Evolutionary conservation across 2,329 filamentous ascomycete genomes (phyloP), one percentile per base, ranked within the genome.

Genomic region (Daldinia sp.): DNA sequence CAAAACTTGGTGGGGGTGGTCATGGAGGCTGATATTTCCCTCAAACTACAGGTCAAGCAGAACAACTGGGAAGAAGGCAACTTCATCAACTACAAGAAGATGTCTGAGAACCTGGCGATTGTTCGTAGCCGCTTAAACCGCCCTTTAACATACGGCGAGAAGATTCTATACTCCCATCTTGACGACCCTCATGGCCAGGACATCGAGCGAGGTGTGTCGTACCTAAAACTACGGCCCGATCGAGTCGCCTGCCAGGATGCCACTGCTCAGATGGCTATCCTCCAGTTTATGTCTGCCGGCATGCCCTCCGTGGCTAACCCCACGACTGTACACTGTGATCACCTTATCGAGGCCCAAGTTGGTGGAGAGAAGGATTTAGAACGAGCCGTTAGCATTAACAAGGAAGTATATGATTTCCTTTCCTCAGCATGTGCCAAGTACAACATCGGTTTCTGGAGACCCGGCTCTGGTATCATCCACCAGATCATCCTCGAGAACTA

Each of bases 11-110:
- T 35, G 33, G 37, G 18, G 30, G 33, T 28, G 4, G n/a, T 23
- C 37, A 33, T 12, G 15, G 53, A 63, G 71, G 60, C 76, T 78
- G 58, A 77, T 74, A 72, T 72, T 72, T 74, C 70, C 70, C 71
- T 64, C 75, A 70, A 74, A 66, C 48, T 57, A 72, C 68, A 89
- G 87, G 87, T 99, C 82, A 92, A 92, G 83, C 97, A 98, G 89
- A 97, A 95, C 88, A 98, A 93, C 85, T 93, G 90, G 88, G 96
- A 99, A 85, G 92, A 94, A 83, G 89, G 88, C 83, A 96, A 97
- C 88, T 98, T 93, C 88, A 97, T 98, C 88, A 97, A 98, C 89
- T 99, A 99, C 83, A 94, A 93, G 89, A 98, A 98, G 89, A 98
- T 98, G 94, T 94, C 92, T 77, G 94, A 98, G 87, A 98, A 97